Evolutionary conservation across 2,329 filamentous ascomycete genomes (phyloP).

Genomic region (Ustulina deusta): DNA sequence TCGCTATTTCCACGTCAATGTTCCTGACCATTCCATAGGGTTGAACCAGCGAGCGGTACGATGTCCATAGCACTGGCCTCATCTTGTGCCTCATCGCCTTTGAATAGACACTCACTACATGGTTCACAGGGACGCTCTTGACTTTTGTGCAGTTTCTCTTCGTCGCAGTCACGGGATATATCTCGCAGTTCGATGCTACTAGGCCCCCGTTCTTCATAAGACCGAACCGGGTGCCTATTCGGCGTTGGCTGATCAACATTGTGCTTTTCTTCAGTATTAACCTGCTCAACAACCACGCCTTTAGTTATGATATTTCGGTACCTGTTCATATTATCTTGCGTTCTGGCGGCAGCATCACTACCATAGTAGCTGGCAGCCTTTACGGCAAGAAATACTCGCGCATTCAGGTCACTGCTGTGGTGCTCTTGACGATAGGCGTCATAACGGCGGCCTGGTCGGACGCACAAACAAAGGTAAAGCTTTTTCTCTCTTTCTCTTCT

Average conservation of each 20-base stretch:
- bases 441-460: slow-evolving; percentile 91
- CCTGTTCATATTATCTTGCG: slow-evolving; percentile 96
- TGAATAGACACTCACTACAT: slow-evolving; percentile 38
- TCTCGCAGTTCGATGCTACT: slow-evolving; percentile 77
- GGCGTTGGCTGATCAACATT: slow-evolving; percentile 89
- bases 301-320: slow-evolving; percentile 95
- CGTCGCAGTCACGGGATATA: slow-evolving; percentile 81
- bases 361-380: slow-evolving; percentile 88
- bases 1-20: slow-evolving; percentile 33
- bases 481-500: background rate
- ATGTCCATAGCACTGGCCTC: slow-evolving; percentile 30
- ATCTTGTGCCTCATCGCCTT: slow-evolving; percentile 17
- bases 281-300: slow-evolving; percentile 96
- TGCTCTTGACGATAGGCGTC: slow-evolving; percentile 86
- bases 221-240: slow-evolving; percentile 82
- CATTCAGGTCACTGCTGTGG: slow-evolving; percentile 83
- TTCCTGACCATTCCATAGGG: slow-evolving; percentile 61
- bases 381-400: slow-evolving; percentile 87
- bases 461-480: slow-evolving; percentile 79
- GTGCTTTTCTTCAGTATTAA: slow-evolving; percentile 93
- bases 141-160: slow-evolving; percentile 92
- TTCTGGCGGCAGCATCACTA: slow-evolving; percentile 95
- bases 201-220: slow-evolving; percentile 79
- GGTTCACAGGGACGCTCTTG: slow-evolving; percentile 75
- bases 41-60: slow-evolving; percentile 85